A percentile compares a stretch with the other conserved stretches of the same genome.
phyloP scores from a whole-genome alignment of 148 eudicot genomes.

The Cornus florida region DNA sequence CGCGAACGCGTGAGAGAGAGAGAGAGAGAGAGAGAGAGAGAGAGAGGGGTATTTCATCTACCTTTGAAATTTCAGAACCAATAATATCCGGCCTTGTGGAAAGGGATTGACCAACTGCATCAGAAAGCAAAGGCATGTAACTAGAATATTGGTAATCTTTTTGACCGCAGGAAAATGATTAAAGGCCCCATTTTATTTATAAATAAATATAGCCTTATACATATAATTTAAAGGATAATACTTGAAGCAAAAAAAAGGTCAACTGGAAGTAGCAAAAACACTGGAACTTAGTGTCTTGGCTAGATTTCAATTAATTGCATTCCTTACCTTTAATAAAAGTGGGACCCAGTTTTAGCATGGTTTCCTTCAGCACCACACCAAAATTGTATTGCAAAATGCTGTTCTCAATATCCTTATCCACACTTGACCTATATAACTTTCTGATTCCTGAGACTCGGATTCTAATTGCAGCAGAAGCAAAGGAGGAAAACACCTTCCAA shows the following conservation, averaged over 20 bases:
- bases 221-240: neutral
- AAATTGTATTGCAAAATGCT: conserved; percentile 48
- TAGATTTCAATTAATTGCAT: conserved; percentile 5
- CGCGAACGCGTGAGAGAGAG: too few relatives aligned
- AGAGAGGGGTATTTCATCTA: conserved; percentile 24
- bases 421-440: conserved; percentile 30
- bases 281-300: neutral
- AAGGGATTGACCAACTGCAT: conserved; percentile 97
- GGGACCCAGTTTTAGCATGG: conserved; percentile 83
- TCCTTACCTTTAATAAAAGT: conserved; percentile 84
- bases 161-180: neutral
- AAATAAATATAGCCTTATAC: neutral
- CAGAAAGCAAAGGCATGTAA: conserved; percentile 25
- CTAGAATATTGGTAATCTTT: conserved; percentile 3
- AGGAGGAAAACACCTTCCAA: conserved; percentile 70
- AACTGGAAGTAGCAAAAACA: neutral
- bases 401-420: conserved; percentile 26
- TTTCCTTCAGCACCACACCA: conserved; percentile 81
- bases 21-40: neutral
- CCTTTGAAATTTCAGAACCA: conserved; percentile 82
- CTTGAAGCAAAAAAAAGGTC: neutral
- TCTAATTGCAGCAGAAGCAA: conserved; percentile 73
- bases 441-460: conserved; percentile 52
- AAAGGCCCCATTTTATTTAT: conserved; percentile 3
- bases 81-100: conserved; percentile 97